Base-by-base conservation (phyloP, 805 yeast genomes). In the Hanseniaspora jakobsenii region DNA sequence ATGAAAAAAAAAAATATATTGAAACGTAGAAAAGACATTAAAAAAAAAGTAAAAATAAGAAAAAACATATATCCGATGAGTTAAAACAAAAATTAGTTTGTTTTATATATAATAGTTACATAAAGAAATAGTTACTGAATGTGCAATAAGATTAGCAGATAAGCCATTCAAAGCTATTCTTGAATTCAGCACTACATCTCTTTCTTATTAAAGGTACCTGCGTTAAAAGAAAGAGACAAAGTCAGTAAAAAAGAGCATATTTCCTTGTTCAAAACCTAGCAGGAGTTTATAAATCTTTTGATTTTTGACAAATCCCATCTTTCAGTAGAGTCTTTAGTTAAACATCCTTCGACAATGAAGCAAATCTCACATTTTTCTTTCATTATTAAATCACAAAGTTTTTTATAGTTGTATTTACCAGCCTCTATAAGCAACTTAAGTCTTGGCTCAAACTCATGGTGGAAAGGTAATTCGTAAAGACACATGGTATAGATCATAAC, bases 391-490 rank as follows among this genome's bases (percentile, higher is more conserved):
- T 41, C 28, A 8, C 59, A 59, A 30, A 55, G 32, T 61, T 23
- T 63, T 65, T 58, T 39, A 47, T 53, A 52, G 52, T 78, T 75
- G 58, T 67, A 81, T 48, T 72, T 71, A 2, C 83, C 89, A 3
- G 78, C 71, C 24, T 76, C 61, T 34, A 87, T 87, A 66, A 76
- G 71, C 10, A 81, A 74, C 32, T 84, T 70, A 49, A 87, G 65
- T 50, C 86, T 66, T 9, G 94, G 94, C 53, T 82, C 86, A 57
- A 77, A 81, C n/a, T 72, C 72, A 56, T 86, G 94, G 48, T 75
- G 77, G 63, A 87, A 87, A 1, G 95, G 95, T 40, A 87, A 60
- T 50, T 70, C 73, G 0, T 93, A 87, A 19, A 75, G 71, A 23
- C 78, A 61, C 73, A 85, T 71, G 1, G 93, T 77, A 59, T 74